A percentile compares a stretch with the other conserved stretches of the same genome.
Evolutionary conservation across 495 filamentous ascomycete genomes (phyloP).

Genomic region (Acidomyces sp.): DNA sequence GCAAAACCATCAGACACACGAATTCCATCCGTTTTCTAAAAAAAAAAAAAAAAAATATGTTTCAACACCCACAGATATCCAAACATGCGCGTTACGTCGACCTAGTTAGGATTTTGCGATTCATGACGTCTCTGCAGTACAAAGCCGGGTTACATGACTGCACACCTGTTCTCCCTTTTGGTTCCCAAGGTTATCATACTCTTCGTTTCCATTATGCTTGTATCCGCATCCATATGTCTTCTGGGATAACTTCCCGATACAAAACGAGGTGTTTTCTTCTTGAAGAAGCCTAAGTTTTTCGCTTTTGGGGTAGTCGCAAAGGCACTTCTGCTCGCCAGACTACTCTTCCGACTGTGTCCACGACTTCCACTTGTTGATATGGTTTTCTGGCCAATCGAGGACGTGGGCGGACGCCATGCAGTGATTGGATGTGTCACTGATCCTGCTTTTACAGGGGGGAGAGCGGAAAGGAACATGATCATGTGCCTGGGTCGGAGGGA

Average conservation of each 20-base stretch:
- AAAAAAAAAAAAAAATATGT: no score
- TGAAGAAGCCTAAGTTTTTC: conserved; percentile 19
- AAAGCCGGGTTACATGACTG: conserved; percentile 7
- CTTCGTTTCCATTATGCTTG: conserved; percentile 16
- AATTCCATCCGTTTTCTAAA: no score
- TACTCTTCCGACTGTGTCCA: conserved; percentile 9
- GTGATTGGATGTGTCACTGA: conserved; percentile 13
- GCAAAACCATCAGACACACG: no score
- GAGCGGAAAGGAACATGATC: conserved; percentile 12
- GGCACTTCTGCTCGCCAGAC: conserved; percentile 4
- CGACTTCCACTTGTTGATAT: no score
- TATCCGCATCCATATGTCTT: neutral
- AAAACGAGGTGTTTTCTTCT: conserved; percentile 3
- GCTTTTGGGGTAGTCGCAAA: conserved; percentile 14
- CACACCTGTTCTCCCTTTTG: conserved; percentile 10
- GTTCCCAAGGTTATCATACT: conserved; percentile 14
- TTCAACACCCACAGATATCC: no score
- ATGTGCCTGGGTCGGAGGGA: conserved; percentile 6
- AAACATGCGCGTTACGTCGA: no score
- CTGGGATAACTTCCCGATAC: conserved; percentile 2
- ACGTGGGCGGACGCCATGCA: conserved; percentile 17
- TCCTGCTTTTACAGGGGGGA: conserved; percentile 7
- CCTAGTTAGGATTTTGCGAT: no score
- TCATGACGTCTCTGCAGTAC: no score
- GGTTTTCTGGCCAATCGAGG: no score